phyloP scores from a whole-genome alignment of 768 basidiomycete species.

The Psilocybe cyanescens region DNA sequence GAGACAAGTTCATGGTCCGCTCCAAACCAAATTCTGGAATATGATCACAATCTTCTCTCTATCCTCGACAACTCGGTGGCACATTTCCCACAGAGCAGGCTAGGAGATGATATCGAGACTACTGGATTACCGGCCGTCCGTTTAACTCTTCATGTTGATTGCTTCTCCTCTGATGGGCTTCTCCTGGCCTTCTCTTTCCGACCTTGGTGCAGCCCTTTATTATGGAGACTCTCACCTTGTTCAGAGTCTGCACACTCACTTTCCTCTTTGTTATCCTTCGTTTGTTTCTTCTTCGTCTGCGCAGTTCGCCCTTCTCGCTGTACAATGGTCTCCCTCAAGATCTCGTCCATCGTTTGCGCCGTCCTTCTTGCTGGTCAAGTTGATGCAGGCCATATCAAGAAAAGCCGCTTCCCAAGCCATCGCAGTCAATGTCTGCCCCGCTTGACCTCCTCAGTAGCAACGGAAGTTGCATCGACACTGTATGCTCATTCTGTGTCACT shows the following conservation, averaged over 20 bases:
- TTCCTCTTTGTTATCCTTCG: conserved; percentile 1
- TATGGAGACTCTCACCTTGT: conserved; percentile 2
- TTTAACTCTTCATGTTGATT: conserved; percentile 8
- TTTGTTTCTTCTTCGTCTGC: conserved; percentile 3
- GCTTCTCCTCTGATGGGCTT: conserved; percentile 12
- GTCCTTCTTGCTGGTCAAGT: conserved; percentile 24
- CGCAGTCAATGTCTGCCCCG: conserved; percentile 24
- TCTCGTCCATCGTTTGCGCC: conserved; percentile 14
- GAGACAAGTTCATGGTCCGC: not conserved
- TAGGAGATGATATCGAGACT: conserved; percentile 7
- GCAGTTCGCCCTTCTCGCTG: conserved; percentile 4
- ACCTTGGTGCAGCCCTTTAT: conserved; percentile 3
- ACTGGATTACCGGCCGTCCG: conserved; percentile 14
- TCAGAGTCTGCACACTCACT: conserved; percentile 5
- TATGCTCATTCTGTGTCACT: not conserved
- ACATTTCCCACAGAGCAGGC: conserved; percentile 12
- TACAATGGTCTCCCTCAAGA: conserved; percentile 16
- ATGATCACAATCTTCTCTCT: conserved; percentile 6
- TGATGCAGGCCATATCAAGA: conserved; percentile 19
- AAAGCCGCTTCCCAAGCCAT: conserved; percentile 7
- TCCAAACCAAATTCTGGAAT: not conserved
- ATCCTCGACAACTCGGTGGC: conserved; percentile 6
- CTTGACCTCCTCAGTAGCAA: conserved; percentile 6
- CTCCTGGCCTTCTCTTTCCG: conserved; percentile 1
- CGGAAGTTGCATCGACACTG: not conserved